These are phyloP conservation scores for Nitzschia sp. DNA, from an alignment of 108 stramenopile genomes.

Conservation along the genomic window DNA sequence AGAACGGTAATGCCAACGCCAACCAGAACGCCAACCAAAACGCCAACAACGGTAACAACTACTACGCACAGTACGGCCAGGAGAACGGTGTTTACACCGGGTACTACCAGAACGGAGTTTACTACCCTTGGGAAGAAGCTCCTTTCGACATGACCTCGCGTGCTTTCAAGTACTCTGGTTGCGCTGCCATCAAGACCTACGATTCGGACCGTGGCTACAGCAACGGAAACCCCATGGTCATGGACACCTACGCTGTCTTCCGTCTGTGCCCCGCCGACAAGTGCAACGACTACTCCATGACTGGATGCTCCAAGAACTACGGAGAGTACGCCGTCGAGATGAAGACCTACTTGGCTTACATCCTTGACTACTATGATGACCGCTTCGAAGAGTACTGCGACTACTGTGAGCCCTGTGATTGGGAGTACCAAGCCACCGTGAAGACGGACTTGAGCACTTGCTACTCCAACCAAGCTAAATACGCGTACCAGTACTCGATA, in stretches of 20 bases:
- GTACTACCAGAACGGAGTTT: not conserved
- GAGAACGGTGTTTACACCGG: not conserved
- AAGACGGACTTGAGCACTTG: slow-evolving; percentile 7
- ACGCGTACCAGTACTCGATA: slow-evolving; percentile 21
- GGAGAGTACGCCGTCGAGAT: slow-evolving; percentile 84
- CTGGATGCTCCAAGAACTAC: slow-evolving; percentile 76
- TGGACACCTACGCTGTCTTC: slow-evolving; percentile 73
- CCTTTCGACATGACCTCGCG: slow-evolving; percentile 66
- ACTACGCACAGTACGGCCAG: slow-evolving; percentile 16
- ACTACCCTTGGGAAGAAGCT: slow-evolving; percentile 15
- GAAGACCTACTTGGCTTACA: slow-evolving; percentile 64
- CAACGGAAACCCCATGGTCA: slow-evolving; percentile 40
- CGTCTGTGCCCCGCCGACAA: slow-evolving; percentile 72
- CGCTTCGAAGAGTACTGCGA: slow-evolving; percentile 70
- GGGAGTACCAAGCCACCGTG: slow-evolving; percentile 9
- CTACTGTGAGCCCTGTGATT: slow-evolving; percentile 63
- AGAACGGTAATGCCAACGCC: slow-evolving; percentile 8
- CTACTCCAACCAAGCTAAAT: slow-evolving; percentile 1
- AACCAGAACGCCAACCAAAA: slow-evolving; percentile 14
- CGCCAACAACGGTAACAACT: slow-evolving; percentile 11
- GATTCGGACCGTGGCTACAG: slow-evolving; percentile 37
- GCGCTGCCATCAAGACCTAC: slow-evolving; percentile 73
- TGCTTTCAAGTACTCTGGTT: slow-evolving; percentile 84
- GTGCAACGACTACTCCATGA: slow-evolving; percentile 53
- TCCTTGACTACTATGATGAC: slow-evolving; percentile 53